Evolutionary conservation across 2,329 filamentous ascomycete genomes (phyloP).

Genomic region (Pezicula carpinea): DNA sequence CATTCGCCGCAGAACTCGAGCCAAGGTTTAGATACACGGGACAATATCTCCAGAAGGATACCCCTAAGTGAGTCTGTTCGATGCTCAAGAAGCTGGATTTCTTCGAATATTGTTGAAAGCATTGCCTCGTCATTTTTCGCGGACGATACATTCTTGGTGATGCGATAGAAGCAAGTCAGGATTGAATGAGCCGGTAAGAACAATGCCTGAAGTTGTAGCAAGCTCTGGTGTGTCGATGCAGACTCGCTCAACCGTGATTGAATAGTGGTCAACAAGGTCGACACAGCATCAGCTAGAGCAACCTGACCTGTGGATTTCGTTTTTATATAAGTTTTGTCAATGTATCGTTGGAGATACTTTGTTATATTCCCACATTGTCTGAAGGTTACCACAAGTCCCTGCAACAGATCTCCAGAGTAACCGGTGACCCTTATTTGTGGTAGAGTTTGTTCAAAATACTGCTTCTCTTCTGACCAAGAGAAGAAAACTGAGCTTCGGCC

Average conservation of each 20-base stretch:
- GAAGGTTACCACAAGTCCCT: constrained; percentile 35
- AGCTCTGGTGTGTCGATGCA: constrained; percentile 19
- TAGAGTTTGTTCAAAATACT: constrained; percentile 46
- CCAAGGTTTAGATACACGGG: constrained; percentile 60
- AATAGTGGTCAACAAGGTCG: constrained; percentile 29
- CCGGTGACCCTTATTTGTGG: constrained; percentile 45
- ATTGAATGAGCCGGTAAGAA: constrained; percentile 27
- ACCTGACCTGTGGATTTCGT: constrained; percentile 24
- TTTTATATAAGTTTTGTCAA: constrained; percentile 23
- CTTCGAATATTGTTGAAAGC: constrained; percentile 56
- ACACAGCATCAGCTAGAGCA: constrained; percentile 32
- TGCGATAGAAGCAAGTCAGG: constrained; percentile 26
- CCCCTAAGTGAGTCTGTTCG: constrained; percentile 55
- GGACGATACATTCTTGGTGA: constrained; percentile 21
- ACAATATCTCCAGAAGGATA: constrained; percentile 63
- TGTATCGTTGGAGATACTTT: constrained; percentile 23
- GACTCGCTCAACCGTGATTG: constrained; percentile 25
- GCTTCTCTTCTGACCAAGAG: constrained; percentile 47
- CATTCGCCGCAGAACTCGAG: constrained; percentile 65
- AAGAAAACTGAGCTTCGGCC: constrained; percentile 72
- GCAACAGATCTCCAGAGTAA: constrained; percentile 45
- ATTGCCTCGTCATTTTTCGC: constrained; percentile 53
- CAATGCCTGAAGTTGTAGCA: constrained; percentile 27
- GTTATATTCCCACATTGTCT: constrained; percentile 31
- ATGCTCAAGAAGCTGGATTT: constrained; percentile 60